A percentile compares a stretch with the other conserved stretches of the same genome.
Evolutionary conservation across 1,284 basidiomycete species (phyloP).

Genomic region (Bjerkandera adusta): DNA sequence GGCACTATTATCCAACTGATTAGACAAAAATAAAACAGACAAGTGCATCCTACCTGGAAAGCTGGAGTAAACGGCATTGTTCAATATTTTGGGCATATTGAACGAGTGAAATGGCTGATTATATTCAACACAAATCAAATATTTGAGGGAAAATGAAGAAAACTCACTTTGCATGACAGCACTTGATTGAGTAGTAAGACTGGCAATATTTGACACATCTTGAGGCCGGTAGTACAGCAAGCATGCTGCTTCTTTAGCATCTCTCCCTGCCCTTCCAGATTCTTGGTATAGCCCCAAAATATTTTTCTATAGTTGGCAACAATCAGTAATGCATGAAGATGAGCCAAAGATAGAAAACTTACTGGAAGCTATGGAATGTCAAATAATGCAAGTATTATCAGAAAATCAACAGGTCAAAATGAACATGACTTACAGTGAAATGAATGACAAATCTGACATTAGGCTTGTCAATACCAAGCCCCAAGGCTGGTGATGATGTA

Average conservation of each 20-base stretch:
- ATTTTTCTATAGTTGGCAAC: neutral
- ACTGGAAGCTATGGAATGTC: neutral
- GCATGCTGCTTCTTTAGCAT: neutral
- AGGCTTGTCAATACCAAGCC: neutral
- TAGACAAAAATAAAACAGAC: too few relatives aligned
- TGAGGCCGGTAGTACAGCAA: neutral
- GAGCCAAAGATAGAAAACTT: neutral
- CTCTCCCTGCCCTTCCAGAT: neutral
- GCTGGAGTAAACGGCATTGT: neutral
- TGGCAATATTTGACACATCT: neutral
- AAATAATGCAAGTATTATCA: too few relatives aligned
- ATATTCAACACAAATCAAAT: neutral
- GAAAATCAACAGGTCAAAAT: too few relatives aligned
- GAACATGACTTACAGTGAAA: neutral
- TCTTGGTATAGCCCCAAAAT: neutral
- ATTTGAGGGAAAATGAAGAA: neutral
- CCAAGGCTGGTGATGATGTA: too few relatives aligned
- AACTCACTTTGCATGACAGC: neutral
- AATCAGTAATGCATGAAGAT: too few relatives aligned
- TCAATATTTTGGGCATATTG: neutral
- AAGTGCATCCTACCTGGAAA: too few relatives aligned
- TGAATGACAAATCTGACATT: constrained; percentile 1
- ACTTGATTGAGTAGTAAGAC: neutral
- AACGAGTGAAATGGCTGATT: neutral
- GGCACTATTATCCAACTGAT: too few relatives aligned